Percentiles rank a stretch among this genome's conserved stretches.
These are phyloP conservation scores for Hevea brasiliensis DNA, from an alignment of 345 rosid genomes.

Conservation along the genomic window DNA sequence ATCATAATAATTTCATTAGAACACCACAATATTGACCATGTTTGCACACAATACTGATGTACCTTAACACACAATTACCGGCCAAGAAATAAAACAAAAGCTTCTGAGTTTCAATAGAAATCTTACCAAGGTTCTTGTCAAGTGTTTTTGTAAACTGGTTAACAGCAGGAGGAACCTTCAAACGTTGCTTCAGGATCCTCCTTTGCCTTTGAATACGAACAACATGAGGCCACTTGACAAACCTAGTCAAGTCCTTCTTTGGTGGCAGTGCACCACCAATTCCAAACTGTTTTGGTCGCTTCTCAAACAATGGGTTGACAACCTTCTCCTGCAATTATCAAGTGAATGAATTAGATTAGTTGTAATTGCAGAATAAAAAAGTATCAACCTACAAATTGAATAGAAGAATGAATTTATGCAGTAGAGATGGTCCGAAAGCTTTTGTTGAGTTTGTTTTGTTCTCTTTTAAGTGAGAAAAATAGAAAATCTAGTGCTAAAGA, in stretches of 20 bases:
- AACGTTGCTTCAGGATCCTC: constrained; percentile 73
- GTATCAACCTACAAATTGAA: not conserved
- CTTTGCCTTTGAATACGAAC: constrained; percentile 78
- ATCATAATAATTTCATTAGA: not conserved
- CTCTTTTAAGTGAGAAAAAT: too few species aligned
- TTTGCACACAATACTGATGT: not conserved
- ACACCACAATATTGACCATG: not conserved
- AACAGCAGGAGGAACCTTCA: constrained; percentile 88
- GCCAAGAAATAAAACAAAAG: not conserved
- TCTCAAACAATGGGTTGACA: constrained; percentile 71
- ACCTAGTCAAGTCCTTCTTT: constrained; percentile 70
- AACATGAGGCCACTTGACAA: constrained; percentile 70
- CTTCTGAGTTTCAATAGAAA: not conserved
- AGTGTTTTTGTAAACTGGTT: constrained; percentile 91
- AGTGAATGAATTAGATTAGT: not conserved
- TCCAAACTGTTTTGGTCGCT: constrained; percentile 81
- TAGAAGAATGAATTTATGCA: not conserved
- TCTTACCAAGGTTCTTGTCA: constrained; percentile 78
- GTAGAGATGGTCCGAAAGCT: not conserved
- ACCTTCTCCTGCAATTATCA: constrained; percentile 52
- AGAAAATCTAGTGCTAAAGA: not conserved
- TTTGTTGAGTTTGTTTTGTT: too few species aligned
- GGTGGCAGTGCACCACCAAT: constrained; percentile 90
- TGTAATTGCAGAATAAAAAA: not conserved
- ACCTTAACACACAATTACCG: not conserved